Base-by-base conservation (phyloP, 2,329 filamentous ascomycete species). In the Thielaviopsis populi region DNA sequence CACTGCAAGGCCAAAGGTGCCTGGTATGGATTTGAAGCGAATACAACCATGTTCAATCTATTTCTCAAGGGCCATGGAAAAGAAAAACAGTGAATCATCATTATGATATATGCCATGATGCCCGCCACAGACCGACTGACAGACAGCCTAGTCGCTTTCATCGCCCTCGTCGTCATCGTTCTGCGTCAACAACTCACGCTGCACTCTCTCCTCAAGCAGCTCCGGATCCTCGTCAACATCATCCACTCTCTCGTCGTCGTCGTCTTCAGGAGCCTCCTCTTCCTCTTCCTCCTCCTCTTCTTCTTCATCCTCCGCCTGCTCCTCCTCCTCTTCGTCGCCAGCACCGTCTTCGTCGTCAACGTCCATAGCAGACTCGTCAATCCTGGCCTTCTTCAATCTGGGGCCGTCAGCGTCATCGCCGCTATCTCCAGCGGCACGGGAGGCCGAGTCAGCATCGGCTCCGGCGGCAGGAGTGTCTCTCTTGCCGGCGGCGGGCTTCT, bases 401-500 rank as follows among this genome's bases (percentile, higher is more conserved):
- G 71, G 58, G 42, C 69, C 71, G 7, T 71, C 71, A 22, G 71
- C 72, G 50, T 75, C 75, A 1, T 73, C 69, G 67, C 74, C 67
- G 68, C 72, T 68, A 27, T 68, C 62, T n/a, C 61, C 56, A 3
- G 66, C 27, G 64, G 68, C 66, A 75, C 71, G 4, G 73, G 72
- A 65, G 64, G 69, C 66, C 75, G 72, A 4, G 74, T 72, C 65
- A 75, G 73, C 46, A 68, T 70, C 15, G 68, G 70, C 46, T 70
- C 70, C 2, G 70, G 69, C 30, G 67, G 63, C 15, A 69, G 73
- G 62, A 74, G 75, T 73, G 87, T 88, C 62, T 84, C 82, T 62
- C 83, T 85, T 42, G 84, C 83, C 19, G 86, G 81, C 69, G 86
- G 87, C 84, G 82, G 62, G 50, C 41, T 86, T 81, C 74, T 89